Percentiles rank a stretch among this genome's conserved stretches.
phyloP scores from a whole-genome alignment of 2,329 filamentous ascomycete species.

The Elsinoe fawcettii region DNA sequence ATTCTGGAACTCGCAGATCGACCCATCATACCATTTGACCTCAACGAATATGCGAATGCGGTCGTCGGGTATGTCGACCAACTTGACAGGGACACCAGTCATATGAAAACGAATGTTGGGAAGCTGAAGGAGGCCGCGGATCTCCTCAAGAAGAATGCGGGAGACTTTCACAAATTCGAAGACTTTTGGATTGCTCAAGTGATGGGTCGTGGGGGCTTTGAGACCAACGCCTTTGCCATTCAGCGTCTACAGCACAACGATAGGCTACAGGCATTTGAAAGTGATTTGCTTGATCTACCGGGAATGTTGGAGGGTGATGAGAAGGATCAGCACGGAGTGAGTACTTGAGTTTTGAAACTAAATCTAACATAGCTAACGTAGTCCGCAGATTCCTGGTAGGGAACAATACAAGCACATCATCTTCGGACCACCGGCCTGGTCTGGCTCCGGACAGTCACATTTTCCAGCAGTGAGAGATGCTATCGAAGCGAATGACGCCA shows the following conservation, averaged over 20 bases:
- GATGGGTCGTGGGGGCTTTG: constrained; percentile 61
- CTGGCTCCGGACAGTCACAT: constrained; percentile 56
- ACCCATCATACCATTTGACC: constrained; percentile 73
- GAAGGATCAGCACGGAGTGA: constrained; percentile 51
- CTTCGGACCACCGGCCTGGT: constrained; percentile 76
- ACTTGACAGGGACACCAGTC: constrained; percentile 52
- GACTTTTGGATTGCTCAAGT: constrained; percentile 66
- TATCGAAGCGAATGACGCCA: constrained; percentile 64
- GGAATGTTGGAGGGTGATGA: constrained; percentile 34
- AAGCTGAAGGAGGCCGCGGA: constrained; percentile 57
- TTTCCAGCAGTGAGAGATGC: constrained; percentile 84
- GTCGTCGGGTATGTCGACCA: constrained; percentile 59
- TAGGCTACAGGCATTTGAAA: constrained; percentile 74
- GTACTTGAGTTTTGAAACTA: constrained; percentile 32
- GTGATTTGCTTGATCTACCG: constrained; percentile 69
- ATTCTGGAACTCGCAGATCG: constrained; percentile 77
- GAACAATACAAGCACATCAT: constrained; percentile 92
- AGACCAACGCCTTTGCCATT: constrained; percentile 59
- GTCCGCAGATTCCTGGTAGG: constrained; percentile 63
- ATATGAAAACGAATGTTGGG: constrained; percentile 45
- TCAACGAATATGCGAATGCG: constrained; percentile 61
- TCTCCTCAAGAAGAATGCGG: constrained; percentile 52
- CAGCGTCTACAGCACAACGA: constrained; percentile 70
- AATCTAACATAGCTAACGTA: constrained; percentile 16
- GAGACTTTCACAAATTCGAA: constrained; percentile 68